A percentile compares a stretch with the other conserved stretches of the same genome.
These are phyloP conservation scores for Cyclotella kingstonii DNA, from an alignment of 108 stramenopile species.

Conservation along the genomic window DNA sequence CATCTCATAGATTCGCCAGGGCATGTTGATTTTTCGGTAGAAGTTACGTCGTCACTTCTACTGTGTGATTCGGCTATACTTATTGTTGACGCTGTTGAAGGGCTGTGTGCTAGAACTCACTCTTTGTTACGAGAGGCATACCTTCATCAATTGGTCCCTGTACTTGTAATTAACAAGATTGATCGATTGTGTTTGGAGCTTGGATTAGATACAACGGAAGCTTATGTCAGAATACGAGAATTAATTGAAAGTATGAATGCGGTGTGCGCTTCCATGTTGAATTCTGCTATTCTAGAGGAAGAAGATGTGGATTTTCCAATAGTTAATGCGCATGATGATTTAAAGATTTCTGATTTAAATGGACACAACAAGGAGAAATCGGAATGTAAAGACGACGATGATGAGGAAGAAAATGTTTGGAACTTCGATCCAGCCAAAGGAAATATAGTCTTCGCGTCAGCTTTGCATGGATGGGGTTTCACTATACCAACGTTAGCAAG, in stretches of 20 bases:
- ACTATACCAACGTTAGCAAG: constrained; percentile 71
- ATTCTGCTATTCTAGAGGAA: constrained; percentile 39
- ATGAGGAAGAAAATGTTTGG: constrained; percentile 67
- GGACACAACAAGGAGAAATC: not conserved
- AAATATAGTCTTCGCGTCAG: constrained; percentile 94
- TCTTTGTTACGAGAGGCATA: constrained; percentile 94
- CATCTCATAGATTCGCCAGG: constrained; percentile 97
- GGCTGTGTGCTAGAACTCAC: constrained; percentile 94
- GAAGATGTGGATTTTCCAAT: too few relatives aligned
- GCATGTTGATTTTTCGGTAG: constrained; percentile 95
- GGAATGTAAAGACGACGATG: constrained; percentile 15
- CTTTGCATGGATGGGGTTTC: constrained; percentile 96
- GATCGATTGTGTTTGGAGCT: constrained; percentile 85
- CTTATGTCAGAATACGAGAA: constrained; percentile 85
- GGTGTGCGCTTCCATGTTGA: constrained; percentile 69
- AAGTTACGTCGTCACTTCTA: constrained; percentile 91
- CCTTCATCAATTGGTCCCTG: constrained; percentile 80
- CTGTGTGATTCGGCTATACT: constrained; percentile 93
- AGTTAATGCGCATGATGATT: too few relatives aligned
- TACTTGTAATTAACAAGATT: constrained; percentile 93
- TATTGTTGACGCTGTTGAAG: constrained; percentile 96
- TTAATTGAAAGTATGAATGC: constrained; percentile 96
- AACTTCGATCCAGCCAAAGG: constrained; percentile 91
- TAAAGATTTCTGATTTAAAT: too few relatives aligned
- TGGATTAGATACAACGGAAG: constrained; percentile 79